Evolutionary conservation across 768 basidiomycete genomes (phyloP).

Genomic region (Clavaria fumosa): DNA sequence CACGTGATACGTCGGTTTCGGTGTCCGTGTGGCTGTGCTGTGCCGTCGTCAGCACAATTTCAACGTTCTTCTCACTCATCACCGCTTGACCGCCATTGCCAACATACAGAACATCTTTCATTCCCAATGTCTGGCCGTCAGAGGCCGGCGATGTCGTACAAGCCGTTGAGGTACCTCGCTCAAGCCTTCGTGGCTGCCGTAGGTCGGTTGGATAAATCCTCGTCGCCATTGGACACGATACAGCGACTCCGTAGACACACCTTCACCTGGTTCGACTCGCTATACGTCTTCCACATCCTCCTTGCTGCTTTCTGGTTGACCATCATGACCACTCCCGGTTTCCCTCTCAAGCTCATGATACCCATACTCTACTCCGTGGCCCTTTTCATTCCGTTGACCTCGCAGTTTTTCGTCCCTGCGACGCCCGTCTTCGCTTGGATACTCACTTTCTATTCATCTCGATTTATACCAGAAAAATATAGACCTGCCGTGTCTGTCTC

Average conservation of each 20-base stretch:
- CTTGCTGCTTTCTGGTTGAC: constrained; percentile 56
- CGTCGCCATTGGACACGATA: constrained; percentile 56
- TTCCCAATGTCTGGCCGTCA: not conserved
- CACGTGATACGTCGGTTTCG: no score
- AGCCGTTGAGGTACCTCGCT: constrained; percentile 5
- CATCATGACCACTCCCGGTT: constrained; percentile 54
- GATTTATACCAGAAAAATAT: constrained; percentile 63
- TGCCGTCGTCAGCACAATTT: no score
- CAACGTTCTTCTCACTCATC: no score
- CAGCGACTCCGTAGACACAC: constrained; percentile 38
- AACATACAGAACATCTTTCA: not conserved
- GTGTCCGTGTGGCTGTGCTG: no score
- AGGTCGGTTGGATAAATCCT: constrained; percentile 57
- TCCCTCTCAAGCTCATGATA: constrained; percentile 62
- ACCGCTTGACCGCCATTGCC: not conserved
- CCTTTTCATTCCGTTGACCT: constrained; percentile 71
- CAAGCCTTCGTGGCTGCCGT: constrained; percentile 47
- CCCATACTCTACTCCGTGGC: constrained; percentile 54
- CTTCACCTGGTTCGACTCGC: constrained; percentile 38
- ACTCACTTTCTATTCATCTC: constrained; percentile 71
- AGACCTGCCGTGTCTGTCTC: constrained; percentile 83
- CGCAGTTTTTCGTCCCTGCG: constrained; percentile 83
- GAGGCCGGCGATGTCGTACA: not conserved
- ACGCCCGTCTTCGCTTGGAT: constrained; percentile 79
- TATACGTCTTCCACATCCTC: constrained; percentile 50